Percentiles rank a stretch among this genome's conserved stretches.
Conservation (phyloP, 345 rosid species). For the Corchorus capsularis region DNA sequence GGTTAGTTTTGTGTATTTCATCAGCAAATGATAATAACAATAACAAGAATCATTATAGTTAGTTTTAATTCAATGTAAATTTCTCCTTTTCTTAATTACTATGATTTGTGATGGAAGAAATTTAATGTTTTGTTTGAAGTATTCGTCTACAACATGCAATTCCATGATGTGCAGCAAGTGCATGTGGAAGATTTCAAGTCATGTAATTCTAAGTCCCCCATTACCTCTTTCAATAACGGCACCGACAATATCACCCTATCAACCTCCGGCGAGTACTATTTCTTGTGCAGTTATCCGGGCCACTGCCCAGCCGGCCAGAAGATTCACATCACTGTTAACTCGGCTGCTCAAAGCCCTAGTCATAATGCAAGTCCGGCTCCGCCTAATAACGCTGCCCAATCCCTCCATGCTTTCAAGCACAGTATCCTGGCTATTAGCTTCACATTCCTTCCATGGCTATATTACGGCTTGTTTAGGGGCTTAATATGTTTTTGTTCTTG, state of each 20-base stretch:
- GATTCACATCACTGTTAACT: not conserved
- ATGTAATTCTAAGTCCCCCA: not conserved
- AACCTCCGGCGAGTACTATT: not conserved
- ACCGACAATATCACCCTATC: not conserved
- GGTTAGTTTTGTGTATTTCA: too few relatives aligned
- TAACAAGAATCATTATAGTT: too few relatives aligned
- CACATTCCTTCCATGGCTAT: not conserved
- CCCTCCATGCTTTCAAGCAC: not conserved
- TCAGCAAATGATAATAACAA: too few relatives aligned
- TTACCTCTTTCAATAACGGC: not conserved
- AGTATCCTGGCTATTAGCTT: not conserved
- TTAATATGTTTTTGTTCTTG: too few relatives aligned
- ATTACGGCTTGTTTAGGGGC: not conserved
- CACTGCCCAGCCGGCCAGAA: not conserved
- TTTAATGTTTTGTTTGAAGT: not conserved
- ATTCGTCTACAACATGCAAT: not conserved
- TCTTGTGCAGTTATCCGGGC: not conserved
- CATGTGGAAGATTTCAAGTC: not conserved
- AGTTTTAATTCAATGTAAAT: too few relatives aligned
- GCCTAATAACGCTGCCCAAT: not conserved
- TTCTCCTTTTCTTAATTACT: too few relatives aligned
- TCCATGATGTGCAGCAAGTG: not conserved
- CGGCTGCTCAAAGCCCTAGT: too few relatives aligned
- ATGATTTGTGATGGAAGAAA: too few relatives aligned
- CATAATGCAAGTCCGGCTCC: not conserved